Conservation (phyloP, 116 monocot species). For the Iris pallida region DNA sequence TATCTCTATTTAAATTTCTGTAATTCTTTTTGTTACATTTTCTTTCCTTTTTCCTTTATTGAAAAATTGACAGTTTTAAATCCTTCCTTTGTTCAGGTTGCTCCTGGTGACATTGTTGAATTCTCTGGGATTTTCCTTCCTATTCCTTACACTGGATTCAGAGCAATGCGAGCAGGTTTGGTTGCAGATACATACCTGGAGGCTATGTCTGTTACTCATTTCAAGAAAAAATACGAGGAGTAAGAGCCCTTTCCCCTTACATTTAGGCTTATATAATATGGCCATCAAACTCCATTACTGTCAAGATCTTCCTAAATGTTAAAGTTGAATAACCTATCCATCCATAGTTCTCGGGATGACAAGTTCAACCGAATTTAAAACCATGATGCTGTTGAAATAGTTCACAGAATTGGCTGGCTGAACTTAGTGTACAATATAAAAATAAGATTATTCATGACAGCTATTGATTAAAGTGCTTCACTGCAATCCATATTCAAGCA, state of each 20-base stretch:
- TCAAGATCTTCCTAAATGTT: no score
- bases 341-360: no score
- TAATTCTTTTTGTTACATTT: neutral
- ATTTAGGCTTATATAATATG: no score
- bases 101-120: constrained; percentile 93
- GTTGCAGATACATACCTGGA: constrained; percentile 98
- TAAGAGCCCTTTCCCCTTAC: constrained; percentile 23
- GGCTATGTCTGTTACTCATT: constrained; percentile 85
- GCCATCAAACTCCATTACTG: no score
- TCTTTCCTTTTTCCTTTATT: neutral
- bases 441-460: no score
- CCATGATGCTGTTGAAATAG: no score
- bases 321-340: no score
- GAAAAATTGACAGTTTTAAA: neutral
- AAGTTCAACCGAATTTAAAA: no score
- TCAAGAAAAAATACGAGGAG: constrained; percentile 99
- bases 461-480: no score
- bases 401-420: no score
- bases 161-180: constrained; percentile 92
- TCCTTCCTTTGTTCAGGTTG: constrained; percentile 50
- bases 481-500: no score
- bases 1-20: constrained; percentile 9
- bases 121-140: constrained; percentile 94
- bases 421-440: no score
- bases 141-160: constrained; percentile 90